phyloP scores from a whole-genome alignment of 2,329 filamentous ascomycete genomes.

The Pyrenophora seminiperda region DNA sequence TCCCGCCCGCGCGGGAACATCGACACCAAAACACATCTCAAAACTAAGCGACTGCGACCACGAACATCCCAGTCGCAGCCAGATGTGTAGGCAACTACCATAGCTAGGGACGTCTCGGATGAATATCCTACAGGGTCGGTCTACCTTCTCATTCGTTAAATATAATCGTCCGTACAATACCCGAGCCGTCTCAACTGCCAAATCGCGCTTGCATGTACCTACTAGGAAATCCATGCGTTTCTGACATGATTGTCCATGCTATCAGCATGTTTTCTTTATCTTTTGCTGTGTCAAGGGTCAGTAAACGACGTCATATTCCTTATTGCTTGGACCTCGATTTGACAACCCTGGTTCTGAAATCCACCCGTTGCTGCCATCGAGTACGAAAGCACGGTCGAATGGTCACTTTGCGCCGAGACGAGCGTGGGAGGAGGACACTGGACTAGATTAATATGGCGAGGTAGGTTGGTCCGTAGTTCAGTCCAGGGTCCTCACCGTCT shows the following conservation, averaged over 20 bases:
- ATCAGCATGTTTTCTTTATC: conserved; percentile 6
- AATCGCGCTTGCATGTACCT: conserved; percentile 1
- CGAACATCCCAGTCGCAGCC: conserved; percentile 18
- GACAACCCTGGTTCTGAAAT: conserved; percentile 19
- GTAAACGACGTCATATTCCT: conserved; percentile 35
- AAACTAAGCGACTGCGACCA: conserved; percentile 24
- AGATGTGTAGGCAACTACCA: conserved; percentile 21
- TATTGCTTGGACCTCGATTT: conserved; percentile 26
- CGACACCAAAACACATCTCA: conserved; percentile 23
- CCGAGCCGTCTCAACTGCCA: conserved; percentile 10
- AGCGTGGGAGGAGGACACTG: conserved; percentile 10
- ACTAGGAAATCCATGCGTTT: conserved; percentile 29
- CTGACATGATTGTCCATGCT: conserved; percentile 26
- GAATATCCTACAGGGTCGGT: conserved; percentile 19
- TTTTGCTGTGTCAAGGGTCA: conserved; percentile 10
- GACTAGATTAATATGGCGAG: conserved; percentile 21
- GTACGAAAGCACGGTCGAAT: conserved; percentile 23
- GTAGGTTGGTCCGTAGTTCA: conserved; percentile 7
- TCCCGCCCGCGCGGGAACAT: conserved; percentile 24
- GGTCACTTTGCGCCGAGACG: conserved; percentile 11
- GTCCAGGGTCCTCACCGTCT: conserved; percentile 18
- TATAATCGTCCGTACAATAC: conserved; percentile 13
- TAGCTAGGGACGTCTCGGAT: conserved; percentile 8
- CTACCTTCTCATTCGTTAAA: conserved; percentile 11
- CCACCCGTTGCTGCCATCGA: conserved; percentile 34